Evolutionary conservation across 179 eudicot species (phyloP), one percentile per base, ranked within the genome.

Genomic region (Beta macrorhiza): DNA sequence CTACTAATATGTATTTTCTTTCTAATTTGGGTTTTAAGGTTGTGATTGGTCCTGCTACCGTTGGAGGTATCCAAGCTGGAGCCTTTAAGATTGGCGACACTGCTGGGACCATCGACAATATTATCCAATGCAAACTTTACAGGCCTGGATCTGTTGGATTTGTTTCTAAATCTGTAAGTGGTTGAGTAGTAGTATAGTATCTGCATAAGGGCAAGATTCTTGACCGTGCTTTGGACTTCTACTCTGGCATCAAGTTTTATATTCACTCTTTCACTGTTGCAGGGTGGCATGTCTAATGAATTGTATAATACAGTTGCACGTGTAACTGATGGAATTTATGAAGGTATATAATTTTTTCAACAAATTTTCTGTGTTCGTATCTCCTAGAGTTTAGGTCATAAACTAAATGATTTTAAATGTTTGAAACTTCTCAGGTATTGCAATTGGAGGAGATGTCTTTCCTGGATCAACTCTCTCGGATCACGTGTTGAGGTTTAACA

Each of bases 211-310:
- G n/a, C 57, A n/a, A 47, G 49, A 10, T 45, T 67, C 32, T 62
- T 42, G 68, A 55, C 62, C 5, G 25, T 0, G 22, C 11, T 12
- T 5, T 55, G 8, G 45, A 74, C 56, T 42, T 74, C 42, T 74
- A 17, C 17, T 78, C 22, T 45, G 58, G 10, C 53, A 6, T 45
- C 55, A 49, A 15, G 55, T 57, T 63, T 8, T 63, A 74, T 52
- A 17, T 14, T 75, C 4, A 29, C 32, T 29, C 79, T 65, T 71
- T 37, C 37, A 75, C 53, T 67, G 72, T 55, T 87, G 49, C 91
- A 94, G 97, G 99, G 99, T 82, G 99, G 98, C 76, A 97, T 97
- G 99, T 97, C 99, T 69, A 94, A 97, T 79, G 99, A 97, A 81
- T 29, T 97, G 87, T 97, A 97, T 80, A 93, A 89, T 73, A 87